Percentiles rank a stretch among this genome's conserved stretches.
Evolutionary conservation across 2,329 filamentous ascomycete species (phyloP).

Genomic region (Sarocladium brachiariae): DNA sequence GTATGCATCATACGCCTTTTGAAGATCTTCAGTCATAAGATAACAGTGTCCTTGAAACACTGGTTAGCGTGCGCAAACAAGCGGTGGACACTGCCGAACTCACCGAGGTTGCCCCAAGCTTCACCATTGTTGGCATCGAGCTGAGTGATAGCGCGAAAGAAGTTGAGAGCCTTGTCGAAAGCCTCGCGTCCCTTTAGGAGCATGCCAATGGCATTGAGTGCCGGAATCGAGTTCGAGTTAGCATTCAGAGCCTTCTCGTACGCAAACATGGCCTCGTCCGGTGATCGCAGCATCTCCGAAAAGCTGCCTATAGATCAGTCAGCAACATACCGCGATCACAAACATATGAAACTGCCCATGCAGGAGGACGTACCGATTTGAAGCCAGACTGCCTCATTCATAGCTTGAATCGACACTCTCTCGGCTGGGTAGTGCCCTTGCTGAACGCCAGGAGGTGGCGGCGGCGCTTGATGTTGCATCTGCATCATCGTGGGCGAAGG

Average conservation of each 20-base stretch:
- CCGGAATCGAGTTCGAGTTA: conserved; percentile 80
- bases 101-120: conserved; percentile 92
- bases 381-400: conserved; percentile 88
- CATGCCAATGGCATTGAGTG: conserved; percentile 90
- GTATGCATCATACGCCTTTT: conserved; percentile 94
- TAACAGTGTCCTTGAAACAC: conserved; percentile 75
- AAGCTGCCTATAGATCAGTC: conserved; percentile 73
- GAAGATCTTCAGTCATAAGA: conserved; percentile 96
- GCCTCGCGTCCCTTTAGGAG: conserved; percentile 89
- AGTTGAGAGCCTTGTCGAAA: conserved; percentile 90
- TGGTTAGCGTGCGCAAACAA: conserved; percentile 12
- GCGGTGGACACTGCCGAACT: conserved; percentile 19
- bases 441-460: conserved; percentile 33
- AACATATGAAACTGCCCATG: too few species aligned
- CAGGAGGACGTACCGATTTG: conserved; percentile 66
- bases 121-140: conserved; percentile 86
- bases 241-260: conserved; percentile 86
- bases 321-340: too few species aligned
- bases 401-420: conserved; percentile 48
- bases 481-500: conserved; percentile 75
- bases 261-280: conserved; percentile 81
- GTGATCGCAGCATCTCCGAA: conserved; percentile 79
- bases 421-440: conserved; percentile 49
- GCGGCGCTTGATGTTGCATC: conserved; percentile 51
- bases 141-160: conserved; percentile 83